A percentile compares a stretch with the other conserved stretches of the same genome.
Evolutionary conservation across 768 basidiomycete species (phyloP).

Genomic region (Tephrocybe sp.): DNA sequence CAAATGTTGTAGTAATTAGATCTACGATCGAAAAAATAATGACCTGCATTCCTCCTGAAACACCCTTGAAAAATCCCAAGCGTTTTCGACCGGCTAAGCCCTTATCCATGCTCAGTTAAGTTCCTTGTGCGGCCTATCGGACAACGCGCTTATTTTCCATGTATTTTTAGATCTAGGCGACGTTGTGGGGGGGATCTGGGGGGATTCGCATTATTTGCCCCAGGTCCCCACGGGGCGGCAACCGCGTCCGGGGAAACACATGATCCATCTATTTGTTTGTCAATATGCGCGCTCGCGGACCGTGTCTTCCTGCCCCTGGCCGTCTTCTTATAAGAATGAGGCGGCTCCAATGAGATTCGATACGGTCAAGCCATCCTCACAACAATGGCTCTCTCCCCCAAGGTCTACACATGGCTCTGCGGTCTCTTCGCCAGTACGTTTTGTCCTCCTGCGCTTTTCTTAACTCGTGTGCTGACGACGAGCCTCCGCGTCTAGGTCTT

Average conservation of each 20-base stretch:
- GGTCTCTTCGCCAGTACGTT: conserved; percentile 49
- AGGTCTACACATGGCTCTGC: conserved; percentile 54
- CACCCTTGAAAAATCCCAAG: too few relatives aligned
- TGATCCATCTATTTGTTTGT: conserved; percentile 1
- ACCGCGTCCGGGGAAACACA: not conserved
- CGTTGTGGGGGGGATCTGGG: not conserved
- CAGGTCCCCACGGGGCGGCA: conserved; percentile 1
- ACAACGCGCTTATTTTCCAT: not conserved
- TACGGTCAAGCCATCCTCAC: not conserved
- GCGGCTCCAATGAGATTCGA: too few relatives aligned
- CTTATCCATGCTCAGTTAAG: too few relatives aligned
- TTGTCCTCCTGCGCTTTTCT: not conserved
- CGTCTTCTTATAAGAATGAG: not conserved
- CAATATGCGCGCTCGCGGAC: not conserved
- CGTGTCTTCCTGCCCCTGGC: not conserved
- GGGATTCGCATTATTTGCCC: not conserved
- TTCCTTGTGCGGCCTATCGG: too few relatives aligned
- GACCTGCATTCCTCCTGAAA: too few relatives aligned
- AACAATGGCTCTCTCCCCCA: conserved; percentile 39
- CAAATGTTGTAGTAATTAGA: too few relatives aligned
- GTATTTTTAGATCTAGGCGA: not conserved
- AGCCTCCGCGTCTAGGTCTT: conserved; percentile 25
- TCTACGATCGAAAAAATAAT: too few relatives aligned
- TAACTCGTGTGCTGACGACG: not conserved
- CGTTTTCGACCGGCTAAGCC: too few relatives aligned